These are phyloP conservation scores for Diaporthe humulicola DNA, from an alignment of 2,329 filamentous ascomycete species.

Conservation along the genomic window DNA sequence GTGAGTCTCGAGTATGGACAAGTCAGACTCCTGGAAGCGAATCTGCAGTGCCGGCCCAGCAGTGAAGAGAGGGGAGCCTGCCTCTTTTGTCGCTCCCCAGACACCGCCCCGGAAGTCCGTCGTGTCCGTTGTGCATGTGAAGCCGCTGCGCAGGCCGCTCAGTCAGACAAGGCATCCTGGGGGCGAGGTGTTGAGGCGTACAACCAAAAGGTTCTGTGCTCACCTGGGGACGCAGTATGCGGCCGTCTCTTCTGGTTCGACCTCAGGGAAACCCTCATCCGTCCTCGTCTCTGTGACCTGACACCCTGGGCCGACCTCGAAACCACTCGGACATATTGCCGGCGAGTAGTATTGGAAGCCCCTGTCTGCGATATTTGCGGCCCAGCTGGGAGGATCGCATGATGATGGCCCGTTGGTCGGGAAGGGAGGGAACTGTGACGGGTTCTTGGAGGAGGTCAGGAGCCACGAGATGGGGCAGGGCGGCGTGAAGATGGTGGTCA, in stretches of 20 bases:
- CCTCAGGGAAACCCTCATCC: constrained; percentile 48
- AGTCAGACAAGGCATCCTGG: constrained; percentile 18
- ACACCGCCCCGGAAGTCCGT: constrained; percentile 55
- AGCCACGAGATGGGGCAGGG: constrained; percentile 56
- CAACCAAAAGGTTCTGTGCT: constrained; percentile 9
- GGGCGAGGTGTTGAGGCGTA: constrained; percentile 13
- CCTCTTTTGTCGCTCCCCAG: constrained; percentile 48
- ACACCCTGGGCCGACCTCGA: constrained; percentile 50
- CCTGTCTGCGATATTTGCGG: constrained; percentile 48
- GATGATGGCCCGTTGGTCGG: constrained; percentile 48
- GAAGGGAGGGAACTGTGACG: constrained; percentile 55
- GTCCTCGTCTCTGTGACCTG: constrained; percentile 46
- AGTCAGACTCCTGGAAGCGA: constrained; percentile 52
- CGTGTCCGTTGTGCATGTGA: constrained; percentile 56
- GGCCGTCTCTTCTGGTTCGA: constrained; percentile 49
- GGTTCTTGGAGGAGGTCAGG: constrained; percentile 53
- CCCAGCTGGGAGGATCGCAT: constrained; percentile 54
- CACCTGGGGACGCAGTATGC: constrained; percentile 48
- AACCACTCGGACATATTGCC: constrained; percentile 54
- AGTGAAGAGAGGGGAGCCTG: constrained; percentile 43
- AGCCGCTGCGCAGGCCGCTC: constrained; percentile 45
- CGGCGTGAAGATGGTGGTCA: constrained; percentile 57
- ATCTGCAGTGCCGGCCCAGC: constrained; percentile 55
- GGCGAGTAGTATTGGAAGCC: constrained; percentile 58
- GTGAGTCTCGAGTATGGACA: constrained; percentile 52